Base-by-base conservation (phyloP, 2,329 filamentous ascomycete genomes). In the Hortaea sp. region DNA sequence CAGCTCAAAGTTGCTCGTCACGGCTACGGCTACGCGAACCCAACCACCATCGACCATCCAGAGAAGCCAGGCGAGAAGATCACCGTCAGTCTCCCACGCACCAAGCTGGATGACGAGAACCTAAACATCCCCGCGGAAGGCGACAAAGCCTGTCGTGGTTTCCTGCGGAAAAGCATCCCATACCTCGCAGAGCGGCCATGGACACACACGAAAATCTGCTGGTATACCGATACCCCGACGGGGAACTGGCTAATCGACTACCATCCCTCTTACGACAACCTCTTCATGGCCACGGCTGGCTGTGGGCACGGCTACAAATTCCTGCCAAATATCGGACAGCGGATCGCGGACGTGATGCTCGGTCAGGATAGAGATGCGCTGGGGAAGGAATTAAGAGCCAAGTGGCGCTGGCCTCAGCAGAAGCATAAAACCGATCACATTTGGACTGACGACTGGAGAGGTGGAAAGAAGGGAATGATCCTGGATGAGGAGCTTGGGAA, bases 251-350 rank as follows among this genome's bases (percentile, higher is more conserved):
- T 80, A 4, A 69, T 81, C 41, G 68, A 71, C 35, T 68, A 70
- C 46, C 71, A 78, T 42, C 75, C 76, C 0, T 61, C 54, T 11
- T 74, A 70, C 51, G 57, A 62, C n/a, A 70, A 72, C 0, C 56
- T 82, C 0, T 75, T 81, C 55, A 68, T 82, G 0, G 77, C 77
- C 2, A 81, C 78, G 0, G 79, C 77, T 1, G 80, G 79, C 0
- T 75, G 71, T 32, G 79, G 79, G 0, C 79, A 82, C 59, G 79
- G 69, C 0, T 82, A 81, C 60, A 82, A 81, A 53, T 81, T 78
- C 49, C 56, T 80, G 42, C 78, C 78, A 0, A 73, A 74, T 3
- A 70, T 82, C 52, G 77, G 78, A 1, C 71, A 72, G 32, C 69
- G 67, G 49, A 72, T 81, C 9, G 67, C 74, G 0, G 71, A 78